A percentile compares a stretch with the other conserved stretches of the same genome.
Evolutionary conservation across 2,329 filamentous ascomycete species (phyloP).

Genomic region (Ophiostoma angusticollis): DNA sequence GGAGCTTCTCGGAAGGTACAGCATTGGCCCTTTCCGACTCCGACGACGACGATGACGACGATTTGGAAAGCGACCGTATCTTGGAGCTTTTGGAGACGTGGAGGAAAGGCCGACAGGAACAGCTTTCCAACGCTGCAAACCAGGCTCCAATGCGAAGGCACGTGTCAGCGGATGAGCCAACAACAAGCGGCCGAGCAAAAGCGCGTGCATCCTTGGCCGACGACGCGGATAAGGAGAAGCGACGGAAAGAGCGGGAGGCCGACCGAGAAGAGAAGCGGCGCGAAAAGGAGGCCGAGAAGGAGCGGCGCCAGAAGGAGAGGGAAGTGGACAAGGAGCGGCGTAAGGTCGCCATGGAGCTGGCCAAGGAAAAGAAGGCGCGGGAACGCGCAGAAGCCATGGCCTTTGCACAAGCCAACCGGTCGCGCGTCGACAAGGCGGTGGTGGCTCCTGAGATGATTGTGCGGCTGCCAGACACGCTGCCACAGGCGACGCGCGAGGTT

Average conservation of each 20-base stretch:
- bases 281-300: constrained; percentile 42
- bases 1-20: constrained; percentile 8
- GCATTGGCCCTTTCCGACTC: constrained; percentile 5
- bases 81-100: constrained; percentile 8
- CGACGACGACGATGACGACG: constrained; percentile 10
- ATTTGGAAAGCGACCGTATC: not conserved
- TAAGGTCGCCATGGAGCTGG: constrained; percentile 41
- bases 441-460: constrained; percentile 68
- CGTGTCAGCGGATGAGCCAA: not conserved
- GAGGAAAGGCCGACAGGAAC: constrained; percentile 5
- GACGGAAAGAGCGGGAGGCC: constrained; percentile 14
- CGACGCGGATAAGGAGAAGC: constrained; percentile 11
- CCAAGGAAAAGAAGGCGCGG: constrained; percentile 46
- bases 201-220: constrained; percentile 10
- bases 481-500: constrained; percentile 31
- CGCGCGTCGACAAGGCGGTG: constrained; percentile 59
- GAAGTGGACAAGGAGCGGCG: constrained; percentile 44
- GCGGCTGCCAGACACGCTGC: constrained; percentile 48
- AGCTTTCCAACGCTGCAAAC: not conserved
- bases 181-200: not conserved
- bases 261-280: constrained; percentile 29
- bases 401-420: constrained; percentile 59
- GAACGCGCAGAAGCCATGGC: constrained; percentile 55
- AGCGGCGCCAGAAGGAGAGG: constrained; percentile 42
- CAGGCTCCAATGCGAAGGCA: not conserved